Percentiles rank a stretch among this genome's conserved stretches.
phyloP scores from a whole-genome alignment of 495 filamentous ascomycete species.

The Physcia stellaris region DNA sequence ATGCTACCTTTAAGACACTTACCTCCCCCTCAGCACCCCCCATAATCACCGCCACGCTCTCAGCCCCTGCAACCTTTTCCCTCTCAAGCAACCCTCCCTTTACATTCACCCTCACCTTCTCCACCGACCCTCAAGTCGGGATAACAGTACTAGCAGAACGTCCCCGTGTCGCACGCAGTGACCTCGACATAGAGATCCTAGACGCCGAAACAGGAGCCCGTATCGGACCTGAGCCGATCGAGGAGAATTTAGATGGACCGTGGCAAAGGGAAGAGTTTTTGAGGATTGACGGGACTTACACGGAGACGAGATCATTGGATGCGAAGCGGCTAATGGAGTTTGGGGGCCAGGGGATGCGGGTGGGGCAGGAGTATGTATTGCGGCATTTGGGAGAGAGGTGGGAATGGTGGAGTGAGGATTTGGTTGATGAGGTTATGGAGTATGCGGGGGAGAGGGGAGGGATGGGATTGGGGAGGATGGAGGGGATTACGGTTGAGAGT shows the following conservation, averaged over 20 bases:
- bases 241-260: slow-evolving; percentile 4
- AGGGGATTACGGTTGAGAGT: neutral
- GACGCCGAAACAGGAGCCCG: slow-evolving; percentile 4
- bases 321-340: neutral
- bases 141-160: slow-evolving; percentile 7
- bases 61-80: slow-evolving; percentile 5
- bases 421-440: slow-evolving; percentile 7
- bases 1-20: slow-evolving; percentile 4
- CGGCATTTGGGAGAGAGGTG: neutral
- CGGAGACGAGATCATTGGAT: slow-evolving; percentile 3
- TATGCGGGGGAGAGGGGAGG: slow-evolving; percentile 7
- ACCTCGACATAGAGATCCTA: slow-evolving; percentile 8
- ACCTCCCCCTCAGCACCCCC: slow-evolving; percentile 1
- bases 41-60: slow-evolving; percentile 4
- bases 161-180: neutral
- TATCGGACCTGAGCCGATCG: slow-evolving; percentile 5
- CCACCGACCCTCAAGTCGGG: neutral
- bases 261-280: slow-evolving; percentile 7
- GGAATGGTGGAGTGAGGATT: slow-evolving; percentile 8
- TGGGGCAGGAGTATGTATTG: slow-evolving; percentile 5
- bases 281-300: slow-evolving; percentile 3
- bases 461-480: neutral
- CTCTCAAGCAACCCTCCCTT: slow-evolving; percentile 7
- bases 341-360: slow-evolving; percentile 3
- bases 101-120: slow-evolving; percentile 7